phyloP scores from a whole-genome alignment of 1,284 basidiomycete genomes.

The Cryptococcus hybrid region DNA sequence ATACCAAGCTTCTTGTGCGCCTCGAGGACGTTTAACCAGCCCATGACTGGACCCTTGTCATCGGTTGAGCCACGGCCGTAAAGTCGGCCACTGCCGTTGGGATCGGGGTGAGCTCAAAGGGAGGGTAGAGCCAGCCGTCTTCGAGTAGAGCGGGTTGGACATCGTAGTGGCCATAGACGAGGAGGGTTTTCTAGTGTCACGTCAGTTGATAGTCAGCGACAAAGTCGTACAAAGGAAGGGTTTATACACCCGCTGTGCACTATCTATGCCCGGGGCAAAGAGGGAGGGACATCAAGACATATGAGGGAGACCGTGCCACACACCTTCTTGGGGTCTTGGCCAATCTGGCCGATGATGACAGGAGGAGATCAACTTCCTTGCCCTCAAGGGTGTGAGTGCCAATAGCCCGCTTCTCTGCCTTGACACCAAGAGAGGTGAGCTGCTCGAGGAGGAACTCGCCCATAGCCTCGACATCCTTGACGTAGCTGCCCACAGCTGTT shows the following conservation, averaged over 20 bases:
- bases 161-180: conserved; percentile 84
- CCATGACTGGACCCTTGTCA: conserved; percentile 89
- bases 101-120: conserved; percentile 75
- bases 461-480: conserved; percentile 78
- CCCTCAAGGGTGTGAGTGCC: conserved; percentile 81
- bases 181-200: conserved; percentile 67
- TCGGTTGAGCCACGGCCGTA: conserved; percentile 89
- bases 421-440: conserved; percentile 70
- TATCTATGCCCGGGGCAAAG: not conserved
- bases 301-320: conserved; percentile 1
- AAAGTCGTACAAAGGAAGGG: conserved; percentile 1
- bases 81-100: conserved; percentile 53
- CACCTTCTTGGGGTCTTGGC: conserved; percentile 71
- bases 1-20: conserved; percentile 73
- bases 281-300: not conserved
- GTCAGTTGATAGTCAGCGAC: not conserved
- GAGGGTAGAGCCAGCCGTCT: conserved; percentile 90
- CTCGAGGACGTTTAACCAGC: conserved; percentile 93
- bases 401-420: conserved; percentile 68
- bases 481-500: conserved; percentile 51
- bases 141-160: conserved; percentile 58
- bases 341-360: conserved; percentile 80
- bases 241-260: not conserved
- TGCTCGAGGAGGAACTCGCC: conserved; percentile 71
- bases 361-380: conserved; percentile 72